Conservation (phyloP, 2,329 filamentous ascomycete genomes). For the Microcyclospora pomicola region DNA sequence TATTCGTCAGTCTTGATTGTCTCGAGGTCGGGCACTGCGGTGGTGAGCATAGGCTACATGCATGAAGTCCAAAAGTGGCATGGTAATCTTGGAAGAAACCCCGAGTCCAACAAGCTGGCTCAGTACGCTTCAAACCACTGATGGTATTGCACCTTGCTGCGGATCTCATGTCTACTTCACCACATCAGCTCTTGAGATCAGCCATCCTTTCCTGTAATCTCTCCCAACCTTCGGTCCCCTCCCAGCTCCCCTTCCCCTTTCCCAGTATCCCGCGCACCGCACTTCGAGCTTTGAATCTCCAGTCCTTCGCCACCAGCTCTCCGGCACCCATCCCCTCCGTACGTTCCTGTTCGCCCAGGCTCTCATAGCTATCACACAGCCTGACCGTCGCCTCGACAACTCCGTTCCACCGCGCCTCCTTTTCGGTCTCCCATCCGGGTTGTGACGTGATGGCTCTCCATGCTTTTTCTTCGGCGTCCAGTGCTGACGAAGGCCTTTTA, state of each 20-base stretch:
- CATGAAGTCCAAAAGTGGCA: too few relatives aligned
- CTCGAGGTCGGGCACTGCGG: too few relatives aligned
- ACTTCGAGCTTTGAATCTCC: conserved; percentile 79
- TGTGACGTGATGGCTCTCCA: conserved; percentile 60
- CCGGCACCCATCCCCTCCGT: conserved; percentile 40
- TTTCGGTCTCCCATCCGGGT: conserved; percentile 42
- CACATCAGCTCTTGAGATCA: conserved; percentile 24
- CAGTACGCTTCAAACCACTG: too few relatives aligned
- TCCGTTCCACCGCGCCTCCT: conserved; percentile 51
- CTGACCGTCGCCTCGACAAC: conserved; percentile 69
- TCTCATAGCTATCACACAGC: conserved; percentile 71
- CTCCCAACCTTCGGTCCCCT: conserved; percentile 57
- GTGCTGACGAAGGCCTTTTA: conserved; percentile 52
- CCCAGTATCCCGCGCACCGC: conserved; percentile 74
- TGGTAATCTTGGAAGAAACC: too few relatives aligned
- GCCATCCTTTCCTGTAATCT: conserved; percentile 39
- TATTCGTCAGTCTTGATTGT: too few relatives aligned
- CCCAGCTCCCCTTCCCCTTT: conserved; percentile 69
- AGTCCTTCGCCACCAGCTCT: conserved; percentile 59
- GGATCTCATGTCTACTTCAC: not conserved
- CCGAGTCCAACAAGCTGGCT: too few relatives aligned
- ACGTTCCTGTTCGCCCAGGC: conserved; percentile 39
- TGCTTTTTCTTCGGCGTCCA: conserved; percentile 77
- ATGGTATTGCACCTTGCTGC: too few relatives aligned
- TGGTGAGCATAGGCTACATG: too few relatives aligned